Evolutionary conservation across 2,329 filamentous ascomycete species (phyloP), one percentile per base, ranked within the genome.

Genomic region (Diplodia scrobiculata): DNA sequence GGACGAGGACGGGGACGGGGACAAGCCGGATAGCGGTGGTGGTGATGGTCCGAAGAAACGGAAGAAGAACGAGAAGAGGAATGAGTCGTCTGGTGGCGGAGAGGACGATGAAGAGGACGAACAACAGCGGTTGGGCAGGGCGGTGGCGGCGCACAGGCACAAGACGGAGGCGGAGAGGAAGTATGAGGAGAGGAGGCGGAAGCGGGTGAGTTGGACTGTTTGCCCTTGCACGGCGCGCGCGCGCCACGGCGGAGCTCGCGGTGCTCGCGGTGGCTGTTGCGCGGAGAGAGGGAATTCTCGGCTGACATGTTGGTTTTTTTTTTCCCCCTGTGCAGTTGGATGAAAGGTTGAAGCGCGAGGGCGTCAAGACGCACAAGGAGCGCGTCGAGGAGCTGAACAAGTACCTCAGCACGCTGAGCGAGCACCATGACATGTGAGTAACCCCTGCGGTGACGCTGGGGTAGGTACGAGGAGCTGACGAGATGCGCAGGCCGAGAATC

Each of bases 311-410:
- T 50, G 19, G 1, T 34, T 45, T 45, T 11, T 10, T 21, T 21
- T 11, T 10, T 21, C 1, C 1, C 1, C 1, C 34, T 10, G 17
- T 67, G 68, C 71, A 95, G 91, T 82, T 98, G 72, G 87, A 95
- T 72, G 89, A 97, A 73, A 84, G 92, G 68, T 81, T 96, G 52
- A 88, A 90, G 74, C 87, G 89, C 14, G 93, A 97, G 76, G 89
- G 96, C 17, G 86, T 94, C 71, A 98, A 97, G 83, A 96, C 93
- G 34, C 95, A 99, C 79, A 98, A 98, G 77, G 91, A 99, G 81
- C 88, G 92, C 11, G 94, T 99, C 51, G 93, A 98, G 77, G 92
- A 97, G 76, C 81, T 98, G 72, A 99, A 99, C 77, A 91, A 91
- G 69, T 97, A 98, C 77, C 81, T 99, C 41, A 95, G 91, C 70